Base-by-base conservation (phyloP, 495 filamentous ascomycete genomes). In the Trichoderma virens region DNA sequence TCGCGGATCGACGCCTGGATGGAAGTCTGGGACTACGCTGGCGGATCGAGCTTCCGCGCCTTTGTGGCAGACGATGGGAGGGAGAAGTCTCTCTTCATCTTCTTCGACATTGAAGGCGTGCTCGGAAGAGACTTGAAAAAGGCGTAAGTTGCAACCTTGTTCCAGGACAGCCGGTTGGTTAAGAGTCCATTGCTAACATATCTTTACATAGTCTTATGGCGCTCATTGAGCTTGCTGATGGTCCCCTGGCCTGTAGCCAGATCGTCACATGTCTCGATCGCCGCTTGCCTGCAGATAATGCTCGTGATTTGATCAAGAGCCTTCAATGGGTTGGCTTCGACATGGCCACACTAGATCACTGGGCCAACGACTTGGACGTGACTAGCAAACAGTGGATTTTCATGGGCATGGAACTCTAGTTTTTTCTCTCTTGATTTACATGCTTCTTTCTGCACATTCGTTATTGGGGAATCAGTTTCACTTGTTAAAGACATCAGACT, bases 291-390 rank as follows among this genome's bases (percentile, higher is more conserved):
- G 79, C 82, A 28, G 76, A 85, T 60, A 78, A 86, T 51, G 77
- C 83, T 61, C 80, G 86, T 67, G 79, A 86, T 61, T 79, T 95
- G 62, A 84, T 88, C 65, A 88, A 86, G 69, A 90, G 90, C 64
- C 83, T 97, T 39, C 89, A 92, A 68, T 97, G 93, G 93, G 92
- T 93, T 67, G 92, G 92, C 34, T 97, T 96, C 69, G 88, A 87
- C 70, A 79, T 91, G 61, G 86, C 86, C 60, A 92, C 90, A 18
- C 78, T 97, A 14, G 84, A 89, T 64, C 80, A 83, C 56, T 96
- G 91, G 89, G 80, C 83, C 2, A 67, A 78, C 59, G 74, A 77
- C 28, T 64, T 76, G 63, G 79, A 88, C 70, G 72, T 83, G 65
- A 76, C 83, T 16, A 95, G 91, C 74, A 74, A 85, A 30, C 79